Conservation (phyloP, 768 basidiomycete genomes). For the Dacryopinax spathularia region DNA sequence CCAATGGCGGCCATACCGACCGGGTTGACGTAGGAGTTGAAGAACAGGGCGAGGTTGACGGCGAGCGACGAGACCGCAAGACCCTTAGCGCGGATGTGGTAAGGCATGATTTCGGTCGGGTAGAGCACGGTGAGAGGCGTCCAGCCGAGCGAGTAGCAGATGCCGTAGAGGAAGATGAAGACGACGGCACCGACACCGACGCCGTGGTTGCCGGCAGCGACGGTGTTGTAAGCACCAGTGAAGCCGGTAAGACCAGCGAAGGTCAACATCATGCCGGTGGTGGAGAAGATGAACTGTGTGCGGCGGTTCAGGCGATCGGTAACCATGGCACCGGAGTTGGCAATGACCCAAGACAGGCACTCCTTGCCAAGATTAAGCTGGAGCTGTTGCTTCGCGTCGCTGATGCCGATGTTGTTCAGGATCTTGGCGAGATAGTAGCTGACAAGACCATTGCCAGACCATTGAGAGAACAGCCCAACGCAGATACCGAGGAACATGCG, state of each 20-base stretch:
- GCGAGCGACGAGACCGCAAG: constrained; percentile 48
- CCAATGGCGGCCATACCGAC: constrained; percentile 43
- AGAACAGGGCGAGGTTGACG: constrained; percentile 40
- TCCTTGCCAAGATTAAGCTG: constrained; percentile 41
- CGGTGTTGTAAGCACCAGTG: constrained; percentile 6
- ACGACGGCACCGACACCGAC: constrained; percentile 7
- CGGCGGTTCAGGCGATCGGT: constrained; percentile 29
- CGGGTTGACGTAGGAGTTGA: constrained; percentile 55
- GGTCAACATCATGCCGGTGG: constrained; percentile 3
- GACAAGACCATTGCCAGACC: constrained; percentile 3
- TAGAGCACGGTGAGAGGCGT: constrained; percentile 18
- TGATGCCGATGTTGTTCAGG: constrained; percentile 39
- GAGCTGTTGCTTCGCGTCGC: constrained; percentile 38
- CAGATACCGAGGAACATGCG: constrained; percentile 2
- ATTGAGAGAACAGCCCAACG: constrained; percentile 7
- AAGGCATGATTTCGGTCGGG: constrained; percentile 54
- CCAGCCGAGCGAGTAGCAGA: constrained; percentile 5
- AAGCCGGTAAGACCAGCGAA: constrained; percentile 5
- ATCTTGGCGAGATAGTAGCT: constrained; percentile 33
- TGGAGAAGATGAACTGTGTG: background rate
- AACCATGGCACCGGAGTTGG: constrained; percentile 35
- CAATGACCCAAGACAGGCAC: constrained; percentile 43
- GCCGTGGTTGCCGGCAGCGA: constrained; percentile 5
- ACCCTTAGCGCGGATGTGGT: constrained; percentile 46
- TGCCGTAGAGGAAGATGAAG: constrained; percentile 5